Percentiles rank a stretch among this genome's conserved stretches.
phyloP scores from a whole-genome alignment of 768 basidiomycete genomes.

The Russula vinacea region DNA sequence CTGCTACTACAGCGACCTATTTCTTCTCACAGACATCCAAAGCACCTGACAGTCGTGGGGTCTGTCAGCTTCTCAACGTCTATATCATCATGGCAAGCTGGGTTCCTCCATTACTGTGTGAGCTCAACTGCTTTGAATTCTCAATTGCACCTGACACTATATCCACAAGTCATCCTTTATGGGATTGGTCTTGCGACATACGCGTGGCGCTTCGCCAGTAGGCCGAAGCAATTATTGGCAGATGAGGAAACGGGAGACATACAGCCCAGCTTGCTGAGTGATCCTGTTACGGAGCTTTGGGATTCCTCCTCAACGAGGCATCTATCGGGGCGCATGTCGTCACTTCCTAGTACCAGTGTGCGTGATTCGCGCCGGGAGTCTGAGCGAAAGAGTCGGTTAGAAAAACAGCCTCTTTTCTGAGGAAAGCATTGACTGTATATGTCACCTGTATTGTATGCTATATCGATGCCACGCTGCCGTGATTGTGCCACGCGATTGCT shows the following conservation, averaged over 20 bases:
- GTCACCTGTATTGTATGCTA: background rate
- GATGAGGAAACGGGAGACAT: conserved; percentile 11
- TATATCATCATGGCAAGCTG: conserved; percentile 53
- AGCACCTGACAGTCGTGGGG: conserved; percentile 43
- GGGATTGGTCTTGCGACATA: conserved; percentile 42
- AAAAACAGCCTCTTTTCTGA: conserved; percentile 31
- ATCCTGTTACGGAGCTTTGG: background rate
- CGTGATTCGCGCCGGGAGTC: conserved; percentile 12
- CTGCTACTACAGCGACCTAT: background rate
- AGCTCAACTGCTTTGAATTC: background rate
- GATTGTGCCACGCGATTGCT: background rate
- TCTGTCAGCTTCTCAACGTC: conserved; percentile 49
- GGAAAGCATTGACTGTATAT: background rate
- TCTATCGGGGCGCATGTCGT: conserved; percentile 4
- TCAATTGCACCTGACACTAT: conserved; percentile 9
- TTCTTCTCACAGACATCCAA: background rate
- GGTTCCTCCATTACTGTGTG: conserved; percentile 52
- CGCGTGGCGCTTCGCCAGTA: conserved; percentile 37
- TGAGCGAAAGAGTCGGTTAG: conserved; percentile 25
- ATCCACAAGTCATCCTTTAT: conserved; percentile 44
- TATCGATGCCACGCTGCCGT: background rate
- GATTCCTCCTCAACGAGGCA: background rate
- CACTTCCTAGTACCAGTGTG: conserved; percentile 7
- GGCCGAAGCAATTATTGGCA: background rate
- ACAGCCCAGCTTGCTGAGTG: background rate